Evolutionary conservation across 208 protist genomes (phyloP).

Genomic region (Wallacemonas collosoma): DNA sequence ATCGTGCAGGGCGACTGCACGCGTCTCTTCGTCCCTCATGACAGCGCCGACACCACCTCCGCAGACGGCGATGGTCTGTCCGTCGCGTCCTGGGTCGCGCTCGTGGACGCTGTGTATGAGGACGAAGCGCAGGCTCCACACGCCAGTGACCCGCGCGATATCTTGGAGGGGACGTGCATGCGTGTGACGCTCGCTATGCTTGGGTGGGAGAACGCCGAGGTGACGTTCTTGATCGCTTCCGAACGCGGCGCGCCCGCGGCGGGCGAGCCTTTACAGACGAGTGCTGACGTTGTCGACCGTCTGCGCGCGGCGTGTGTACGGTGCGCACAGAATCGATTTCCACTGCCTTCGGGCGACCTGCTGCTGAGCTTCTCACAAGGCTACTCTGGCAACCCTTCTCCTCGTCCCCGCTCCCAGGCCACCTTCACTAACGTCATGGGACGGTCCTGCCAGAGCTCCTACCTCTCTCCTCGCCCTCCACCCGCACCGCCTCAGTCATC

Average conservation of each 20-base stretch:
- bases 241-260: not conserved
- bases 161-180: not conserved
- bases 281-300: conserved; percentile 10
- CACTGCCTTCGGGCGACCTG: not conserved
- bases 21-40: not conserved
- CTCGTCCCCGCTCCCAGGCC: not conserved
- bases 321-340: not conserved
- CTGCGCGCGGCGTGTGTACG: conserved; percentile 3
- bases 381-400: not conserved
- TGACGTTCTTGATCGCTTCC: not conserved
- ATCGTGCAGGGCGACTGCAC: not conserved
- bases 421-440: not conserved
- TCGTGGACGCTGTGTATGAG: not conserved
- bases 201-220: conserved; percentile 16
- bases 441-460: not conserved
- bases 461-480: not conserved
- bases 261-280: not conserved
- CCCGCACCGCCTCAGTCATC: not conserved
- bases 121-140: not conserved
- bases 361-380: not conserved
- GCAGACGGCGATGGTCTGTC: not conserved
- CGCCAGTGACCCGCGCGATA: too few species aligned
- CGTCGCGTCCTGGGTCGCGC: not conserved
- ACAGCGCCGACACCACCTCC: not conserved
- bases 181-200: conserved; percentile 19